Base-by-base conservation (phyloP, 768 basidiomycete genomes). In the Leccinum obscurum region DNA sequence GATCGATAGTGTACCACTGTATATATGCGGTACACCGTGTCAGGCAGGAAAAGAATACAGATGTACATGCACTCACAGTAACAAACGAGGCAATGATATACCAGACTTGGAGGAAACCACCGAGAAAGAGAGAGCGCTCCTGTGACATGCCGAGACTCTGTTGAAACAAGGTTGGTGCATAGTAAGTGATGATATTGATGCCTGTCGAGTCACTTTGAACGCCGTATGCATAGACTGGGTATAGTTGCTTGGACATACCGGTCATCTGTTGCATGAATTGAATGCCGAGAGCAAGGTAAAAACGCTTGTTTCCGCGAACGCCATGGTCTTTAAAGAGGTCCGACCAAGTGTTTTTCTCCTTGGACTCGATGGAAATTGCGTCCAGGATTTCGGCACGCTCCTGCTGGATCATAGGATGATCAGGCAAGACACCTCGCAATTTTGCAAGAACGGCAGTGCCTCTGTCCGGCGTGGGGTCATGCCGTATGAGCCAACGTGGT, bases 221-320 rank as follows among this genome's bases (percentile, higher is more conserved):
- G 32, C 11, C 10, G 30, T 41, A 41, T n/a, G 39, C 17, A n/a
- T 30, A 32, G 11, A 22, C 5, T 14, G 26, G 4, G 15, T 20
- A 11, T 13, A 6, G 17, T 30, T 24, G 50, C 48, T 52, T 8
- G 14, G 26, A 48, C 34, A 15, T 46, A 57, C 60, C 60, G 6
- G 60, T 61, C 60, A 61, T 57, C 44, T 61, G 60, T 39, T 61
- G 60, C 55, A 61, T 61, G 22, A 61, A 61, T 13, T 61, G 60
- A 28, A 61, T 61, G 3, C 60, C 60, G 15, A 61, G 56, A 1
- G 60, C 56, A 11, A 61, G 56, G 46, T 57, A 57, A 41, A 61
- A 61, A 6, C 56, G 56, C 37, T 57, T 61, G 52, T 61, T 39
- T 11, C 37, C 60, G 4, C 44, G 55, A 39, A 61, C 37, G 10